A percentile compares a stretch with the other conserved stretches of the same genome.
Conservation (phyloP, 2,329 filamentous ascomycete species). For the Dothideomycetes sp. region DNA sequence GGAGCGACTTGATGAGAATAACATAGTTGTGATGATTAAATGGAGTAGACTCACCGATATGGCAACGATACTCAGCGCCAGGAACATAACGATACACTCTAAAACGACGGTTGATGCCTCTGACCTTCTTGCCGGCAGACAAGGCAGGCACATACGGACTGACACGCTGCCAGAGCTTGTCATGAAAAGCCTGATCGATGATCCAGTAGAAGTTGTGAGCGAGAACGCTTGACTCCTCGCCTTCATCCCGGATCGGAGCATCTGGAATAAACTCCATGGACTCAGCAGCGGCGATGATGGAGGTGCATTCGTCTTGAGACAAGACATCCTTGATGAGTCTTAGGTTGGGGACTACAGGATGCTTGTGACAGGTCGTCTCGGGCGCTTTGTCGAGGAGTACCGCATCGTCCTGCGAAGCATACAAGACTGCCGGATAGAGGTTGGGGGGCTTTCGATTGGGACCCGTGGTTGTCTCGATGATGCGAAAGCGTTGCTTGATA, state of each 20-base stretch:
- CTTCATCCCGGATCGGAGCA: slow-evolving; percentile 54
- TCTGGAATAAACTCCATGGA: slow-evolving; percentile 56
- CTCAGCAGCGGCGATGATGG: slow-evolving; percentile 58
- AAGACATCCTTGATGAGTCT: slow-evolving; percentile 51
- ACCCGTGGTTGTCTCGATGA: slow-evolving; percentile 53
- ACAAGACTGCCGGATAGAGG: slow-evolving; percentile 54
- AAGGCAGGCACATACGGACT: slow-evolving; percentile 44
- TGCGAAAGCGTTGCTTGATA: slow-evolving; percentile 35
- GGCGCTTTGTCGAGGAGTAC: slow-evolving; percentile 39
- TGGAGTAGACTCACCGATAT: too few relatives aligned
- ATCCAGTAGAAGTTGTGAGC: slow-evolving; percentile 70
- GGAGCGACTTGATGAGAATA: too few relatives aligned
- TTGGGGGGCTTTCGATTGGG: slow-evolving; percentile 56
- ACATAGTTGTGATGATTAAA: too few relatives aligned
- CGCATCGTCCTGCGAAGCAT: slow-evolving; percentile 48
- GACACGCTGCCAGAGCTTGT: slow-evolving; percentile 52
- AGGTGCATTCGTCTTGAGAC: slow-evolving; percentile 49
- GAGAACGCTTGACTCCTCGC: slow-evolving; percentile 49
- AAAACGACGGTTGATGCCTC: slow-evolving; percentile 59
- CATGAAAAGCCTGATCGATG: slow-evolving; percentile 51
- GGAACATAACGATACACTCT: slow-evolving; percentile 63
- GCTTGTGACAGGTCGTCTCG: slow-evolving; percentile 43
- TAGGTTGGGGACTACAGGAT: slow-evolving; percentile 53
- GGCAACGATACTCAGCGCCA: slow-evolving; percentile 59
- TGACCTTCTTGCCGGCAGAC: slow-evolving; percentile 45